phyloP scores from a whole-genome alignment of 495 filamentous ascomycete species.

The Parathielavia hyrcaniae region DNA sequence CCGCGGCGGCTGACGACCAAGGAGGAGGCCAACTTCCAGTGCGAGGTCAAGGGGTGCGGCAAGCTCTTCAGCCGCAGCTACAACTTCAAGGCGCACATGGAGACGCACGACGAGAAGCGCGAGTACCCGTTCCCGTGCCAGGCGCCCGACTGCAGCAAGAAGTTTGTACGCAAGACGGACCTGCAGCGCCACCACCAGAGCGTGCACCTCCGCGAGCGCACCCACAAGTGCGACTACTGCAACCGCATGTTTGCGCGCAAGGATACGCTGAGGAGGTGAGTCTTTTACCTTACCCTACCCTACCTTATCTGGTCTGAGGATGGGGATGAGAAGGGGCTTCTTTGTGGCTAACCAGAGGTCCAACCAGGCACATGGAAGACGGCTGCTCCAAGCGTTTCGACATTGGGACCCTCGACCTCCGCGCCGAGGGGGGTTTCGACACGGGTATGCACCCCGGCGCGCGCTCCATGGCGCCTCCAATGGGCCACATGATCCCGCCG shows the following conservation, averaged over 20 bases:
- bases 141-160: constrained; percentile 58
- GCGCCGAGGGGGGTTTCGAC: constrained; percentile 40
- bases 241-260: constrained; percentile 70
- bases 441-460: constrained; percentile 17
- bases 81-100: constrained; percentile 86
- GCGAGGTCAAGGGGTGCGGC: constrained; percentile 63
- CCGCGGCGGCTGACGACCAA: constrained; percentile 58
- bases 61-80: constrained; percentile 79
- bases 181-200: constrained; percentile 75
- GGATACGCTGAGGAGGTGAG: constrained; percentile 74
- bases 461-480: constrained; percentile 23
- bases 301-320: background rate
- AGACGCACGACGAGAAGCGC: constrained; percentile 74
- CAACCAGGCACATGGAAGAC: constrained; percentile 66
- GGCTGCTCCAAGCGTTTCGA: constrained; percentile 71
- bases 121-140: constrained; percentile 65
- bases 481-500: constrained; percentile 26
- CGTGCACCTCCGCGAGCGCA: constrained; percentile 71
- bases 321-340: too few relatives aligned
- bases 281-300: too few relatives aligned
- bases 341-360: constrained; percentile 9
- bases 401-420: constrained; percentile 42
- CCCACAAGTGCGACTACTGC: constrained; percentile 66
- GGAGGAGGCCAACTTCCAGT: constrained; percentile 71
- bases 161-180: constrained; percentile 80